Base-by-base conservation (phyloP, 371 early-diverging fungal species). In the Lichtheimia ramosa region DNA sequence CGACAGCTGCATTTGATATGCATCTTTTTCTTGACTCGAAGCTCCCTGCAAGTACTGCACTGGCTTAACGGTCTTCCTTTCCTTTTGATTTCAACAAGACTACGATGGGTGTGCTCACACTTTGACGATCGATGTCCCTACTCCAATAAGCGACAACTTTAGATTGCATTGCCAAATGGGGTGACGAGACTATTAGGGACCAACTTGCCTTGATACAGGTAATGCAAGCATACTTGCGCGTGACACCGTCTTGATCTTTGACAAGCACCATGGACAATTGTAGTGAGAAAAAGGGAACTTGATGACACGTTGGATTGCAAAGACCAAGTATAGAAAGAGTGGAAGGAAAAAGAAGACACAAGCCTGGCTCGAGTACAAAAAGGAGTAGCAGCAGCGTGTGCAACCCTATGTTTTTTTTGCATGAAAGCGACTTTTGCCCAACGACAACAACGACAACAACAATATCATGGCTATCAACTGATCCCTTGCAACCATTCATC, bases 31-130 rank as follows among this genome's bases (percentile, higher is more conserved):
- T 84, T 85, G 65, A 84, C 87, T 61, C 93, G 74, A 49, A 88
- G 71, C 55, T 87, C 82, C 49, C 89, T 76, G 67, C 93, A 92
- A 54, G 75, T 75, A 34, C 73, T 72, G 64, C 93, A 92, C 60
- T 92, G 93, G 27, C 88, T 84, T 10, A 87, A 77, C 2, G 93
- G 93, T 21, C 93, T 81, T 23, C 93, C 93, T 70, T 91, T 91
- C 69, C 77, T 82, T 56, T 85, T 78, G 18, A 92, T 86, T 63
- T 84, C 86, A 56, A 84, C 69, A 51, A 91, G 74, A 46, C 79
- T 75, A 48, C 93, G 83, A 57, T 87, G 79, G 3, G 62, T 20
- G 69, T 88, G 88, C 46, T 61, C 70, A 60, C 88, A 88, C 27
- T 71, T 73, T 16, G 84, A 76, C 16, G 86, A 83, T 34, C 88